A percentile compares a stretch with the other conserved stretches of the same genome.
Conservation (phyloP, 306 rosid species). For the Fragaria ananassa region DNA sequence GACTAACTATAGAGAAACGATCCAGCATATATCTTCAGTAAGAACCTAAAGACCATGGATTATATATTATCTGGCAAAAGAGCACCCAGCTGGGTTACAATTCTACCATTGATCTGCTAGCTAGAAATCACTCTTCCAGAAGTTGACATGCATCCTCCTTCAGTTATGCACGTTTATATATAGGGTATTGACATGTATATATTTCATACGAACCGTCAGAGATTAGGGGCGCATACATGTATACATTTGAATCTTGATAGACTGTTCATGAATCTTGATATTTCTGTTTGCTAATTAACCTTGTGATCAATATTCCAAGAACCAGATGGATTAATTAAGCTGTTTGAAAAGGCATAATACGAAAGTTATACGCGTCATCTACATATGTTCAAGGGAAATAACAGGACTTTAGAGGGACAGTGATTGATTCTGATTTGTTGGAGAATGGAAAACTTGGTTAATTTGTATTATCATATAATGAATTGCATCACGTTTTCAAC, state of each 20-base stretch:
- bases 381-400: background rate
- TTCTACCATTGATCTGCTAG: background rate
- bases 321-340: background rate
- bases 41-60: background rate
- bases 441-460: background rate
- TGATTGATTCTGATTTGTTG: background rate
- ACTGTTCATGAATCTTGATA: background rate
- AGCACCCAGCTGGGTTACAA: no score
- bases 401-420: background rate
- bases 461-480: background rate
- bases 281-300: background rate
- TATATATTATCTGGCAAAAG: background rate
- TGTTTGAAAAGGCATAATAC: background rate
- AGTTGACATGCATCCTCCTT: background rate
- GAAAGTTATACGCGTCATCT: background rate
- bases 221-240: background rate
- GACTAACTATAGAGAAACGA: background rate
- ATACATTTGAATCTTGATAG: background rate
- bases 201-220: background rate
- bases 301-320: background rate
- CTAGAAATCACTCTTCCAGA: background rate
- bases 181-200: no score
- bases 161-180: background rate
- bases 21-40: background rate
- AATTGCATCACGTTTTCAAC: conserved; percentile 2